Conservation (phyloP, 257 asterid species). For the Forsythia viridissima region DNA sequence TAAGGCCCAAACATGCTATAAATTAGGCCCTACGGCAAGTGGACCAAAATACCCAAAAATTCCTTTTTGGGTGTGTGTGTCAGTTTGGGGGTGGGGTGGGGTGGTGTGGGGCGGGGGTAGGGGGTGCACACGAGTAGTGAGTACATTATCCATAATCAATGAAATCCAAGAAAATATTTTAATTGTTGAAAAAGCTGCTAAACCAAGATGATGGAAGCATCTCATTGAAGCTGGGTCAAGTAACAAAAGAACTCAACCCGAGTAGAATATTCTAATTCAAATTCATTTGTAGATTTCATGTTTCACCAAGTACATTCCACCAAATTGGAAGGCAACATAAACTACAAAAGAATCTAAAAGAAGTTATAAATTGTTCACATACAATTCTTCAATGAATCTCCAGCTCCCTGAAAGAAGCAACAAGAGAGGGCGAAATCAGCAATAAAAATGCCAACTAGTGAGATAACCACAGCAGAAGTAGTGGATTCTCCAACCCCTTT, state of each 20-base stretch:
- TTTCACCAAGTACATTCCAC: not conserved
- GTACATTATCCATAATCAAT: too few relatives aligned
- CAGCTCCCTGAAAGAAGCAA: constrained; percentile 94
- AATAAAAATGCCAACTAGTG: constrained; percentile 84
- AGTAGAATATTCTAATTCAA: too few relatives aligned
- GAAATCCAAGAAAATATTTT: too few relatives aligned
- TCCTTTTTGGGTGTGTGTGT: too few relatives aligned
- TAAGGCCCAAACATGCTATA: too few relatives aligned
- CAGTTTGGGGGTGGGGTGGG: too few relatives aligned
- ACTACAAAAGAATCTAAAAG: constrained; percentile 5
- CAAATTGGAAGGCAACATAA: not conserved
- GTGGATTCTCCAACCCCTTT: constrained; percentile 98
- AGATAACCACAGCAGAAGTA: constrained; percentile 88
- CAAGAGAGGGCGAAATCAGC: constrained; percentile 92
- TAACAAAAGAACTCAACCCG: not conserved
- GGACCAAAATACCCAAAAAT: too few relatives aligned
- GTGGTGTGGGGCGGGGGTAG: too few relatives aligned
- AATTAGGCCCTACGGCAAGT: too few relatives aligned
- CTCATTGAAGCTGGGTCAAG: not conserved
- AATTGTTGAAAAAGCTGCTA: too few relatives aligned
- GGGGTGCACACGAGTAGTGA: too few relatives aligned
- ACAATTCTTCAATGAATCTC: constrained; percentile 75
- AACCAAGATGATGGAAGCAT: not conserved
- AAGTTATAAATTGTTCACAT: constrained; percentile 38
- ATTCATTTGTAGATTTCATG: too few relatives aligned